Base-by-base conservation (phyloP, 192 early-diverging fungal genomes). In the Gryganskiella cystojenkinii region DNA sequence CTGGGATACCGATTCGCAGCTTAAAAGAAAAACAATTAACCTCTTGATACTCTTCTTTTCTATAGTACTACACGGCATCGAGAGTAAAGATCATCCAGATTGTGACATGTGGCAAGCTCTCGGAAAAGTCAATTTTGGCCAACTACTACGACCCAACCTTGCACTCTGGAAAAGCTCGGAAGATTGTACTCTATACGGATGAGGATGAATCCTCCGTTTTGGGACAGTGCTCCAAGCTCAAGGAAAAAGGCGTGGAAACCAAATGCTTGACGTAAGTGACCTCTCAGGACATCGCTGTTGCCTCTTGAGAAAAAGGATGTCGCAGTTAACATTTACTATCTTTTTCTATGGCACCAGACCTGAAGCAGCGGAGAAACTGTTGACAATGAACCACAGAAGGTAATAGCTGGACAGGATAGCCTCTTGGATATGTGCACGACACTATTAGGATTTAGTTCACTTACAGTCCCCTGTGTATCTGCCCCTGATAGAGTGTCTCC, bases 1-100 rank as follows among this genome's bases (percentile, higher is more conserved):
- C n/a, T n/a, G n/a, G n/a, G n/a, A n/a, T n/a, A n/a, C n/a, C n/a
- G n/a, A n/a, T n/a, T n/a, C n/a, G 37, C 7, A 40, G 1, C 1
- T 33, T 55, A 10, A 25, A 27, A 1, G n/a, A 40, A n/a, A 37
- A 37, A 11, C 15, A 24, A n/a, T 37, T 22, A 40, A 6, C 4
- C 9, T 19, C 3, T 17, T 13, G n/a, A 19, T 52, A 27, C 3
- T 19, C 19, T 30, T 45, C 30, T 31, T 20, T 24, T 14, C 14
- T 22, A n/a, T 67, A 76, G 73, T 76, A 63, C 20, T 76, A 63
- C 46, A 68, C 73, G 19, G 65, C 44, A 19, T 63, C 73, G 0
- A 50, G 44, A 2, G 34, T 44, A 24, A 63, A 51, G 47, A 56
- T 76, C 19, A 61, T 76, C 17, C 73, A 68, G 30, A 50, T 76